Evolutionary conservation across 2,329 filamentous ascomycete genomes (phyloP), one percentile per base, ranked within the genome.

Genomic region (Daldinia eschscholtzii): DNA sequence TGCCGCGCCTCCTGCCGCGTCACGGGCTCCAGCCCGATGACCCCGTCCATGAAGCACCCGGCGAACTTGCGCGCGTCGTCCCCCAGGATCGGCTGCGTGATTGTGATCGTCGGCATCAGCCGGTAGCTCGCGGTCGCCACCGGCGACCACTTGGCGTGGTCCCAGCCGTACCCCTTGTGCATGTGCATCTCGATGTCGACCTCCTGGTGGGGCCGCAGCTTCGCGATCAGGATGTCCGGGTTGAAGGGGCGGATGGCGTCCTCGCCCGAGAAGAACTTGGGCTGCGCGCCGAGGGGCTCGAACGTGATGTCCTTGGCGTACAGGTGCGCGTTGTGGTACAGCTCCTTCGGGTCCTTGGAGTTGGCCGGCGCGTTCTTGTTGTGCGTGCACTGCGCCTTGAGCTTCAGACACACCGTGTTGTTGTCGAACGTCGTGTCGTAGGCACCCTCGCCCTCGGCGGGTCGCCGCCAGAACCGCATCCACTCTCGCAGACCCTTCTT

Each of bases 121-220:
- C 96, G 90, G 83, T 99, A 99, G 26, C 92, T 93, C 2, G 96
- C 96, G 1, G 96, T 98, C 2, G 95, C 94, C 39, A 98, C 96
- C 53, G 96, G 96, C 0, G 93, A 97, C 84, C 96, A 99, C 82
- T 99, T 99, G 75, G 96, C 92, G 80, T 99, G 96, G 81, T 99
- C 96, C 71, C 91, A 89, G 55, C 96, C 96, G 73, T 97, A 90
- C 68, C 97, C 96, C 83, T 98, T 97, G 83, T 97, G 90, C 83
- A 95, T 96, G 84, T 98, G 94, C 87, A 97, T 92, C 73, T 92
- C 90, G 69, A 98, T 85, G 76, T 93, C 87, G 76, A 99, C 93
- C 75, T 89, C 88, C 84, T 99, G 97, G 4, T 92, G 92, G 0
- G 97, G 96, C 30, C 96, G 90, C 81, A 99, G 84, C 84, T 99